These are phyloP conservation scores for Amborella trichopoda DNA, from an alignment of 164 flowering plant genomes.

Conservation along the genomic window DNA sequence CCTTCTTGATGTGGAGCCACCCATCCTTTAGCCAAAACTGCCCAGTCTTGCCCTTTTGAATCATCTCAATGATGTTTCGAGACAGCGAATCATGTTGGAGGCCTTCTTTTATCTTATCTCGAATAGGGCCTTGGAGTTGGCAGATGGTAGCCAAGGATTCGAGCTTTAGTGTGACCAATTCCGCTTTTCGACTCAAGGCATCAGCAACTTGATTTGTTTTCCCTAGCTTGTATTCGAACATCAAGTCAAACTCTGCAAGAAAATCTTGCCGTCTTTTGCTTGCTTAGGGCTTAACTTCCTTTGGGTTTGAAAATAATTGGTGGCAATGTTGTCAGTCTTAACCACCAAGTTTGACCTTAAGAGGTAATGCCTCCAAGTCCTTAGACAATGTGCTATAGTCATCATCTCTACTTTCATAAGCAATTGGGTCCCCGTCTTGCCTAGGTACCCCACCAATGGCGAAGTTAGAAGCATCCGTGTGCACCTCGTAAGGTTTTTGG, in stretches of 20 bases:
- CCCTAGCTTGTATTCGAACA: background rate
- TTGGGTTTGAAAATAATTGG: background rate
- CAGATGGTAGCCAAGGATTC: background rate
- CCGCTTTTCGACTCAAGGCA: background rate
- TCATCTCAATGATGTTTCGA: too few relatives aligned
- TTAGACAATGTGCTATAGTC: background rate
- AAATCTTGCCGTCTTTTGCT: background rate
- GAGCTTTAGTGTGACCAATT: background rate
- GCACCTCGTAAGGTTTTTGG: background rate
- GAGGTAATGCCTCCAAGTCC: background rate
- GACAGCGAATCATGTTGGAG: background rate
- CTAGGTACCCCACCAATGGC: background rate
- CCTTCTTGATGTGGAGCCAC: background rate
- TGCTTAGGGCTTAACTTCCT: background rate
- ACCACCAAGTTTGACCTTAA: background rate
- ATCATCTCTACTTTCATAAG: constrained; percentile 1
- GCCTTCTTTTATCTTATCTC: background rate
- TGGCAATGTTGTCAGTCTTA: constrained; percentile 2
- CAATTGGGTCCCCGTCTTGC: background rate
- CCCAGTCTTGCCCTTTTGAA: background rate
- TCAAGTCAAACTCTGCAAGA: background rate
- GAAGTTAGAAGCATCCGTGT: background rate
- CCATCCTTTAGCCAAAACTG: background rate
- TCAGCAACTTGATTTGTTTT: background rate
- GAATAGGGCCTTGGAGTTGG: background rate